Evolutionary conservation across 2,329 filamentous ascomycete species (phyloP).

Genomic region (Sphaceloma murrayae): DNA sequence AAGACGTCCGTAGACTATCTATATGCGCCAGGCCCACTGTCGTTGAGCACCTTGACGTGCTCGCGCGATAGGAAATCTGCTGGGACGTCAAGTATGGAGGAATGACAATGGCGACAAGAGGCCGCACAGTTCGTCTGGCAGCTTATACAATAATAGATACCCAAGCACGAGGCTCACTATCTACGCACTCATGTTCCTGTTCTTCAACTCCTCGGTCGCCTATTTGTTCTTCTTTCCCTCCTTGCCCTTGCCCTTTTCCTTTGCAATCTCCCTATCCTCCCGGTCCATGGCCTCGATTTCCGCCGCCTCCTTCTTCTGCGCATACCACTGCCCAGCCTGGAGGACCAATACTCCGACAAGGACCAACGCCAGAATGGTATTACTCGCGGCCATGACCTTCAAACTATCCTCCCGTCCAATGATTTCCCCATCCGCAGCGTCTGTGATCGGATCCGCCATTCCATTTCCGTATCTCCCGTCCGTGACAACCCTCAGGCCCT

Average conservation of each 20-base stretch:
- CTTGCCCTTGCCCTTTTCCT: constrained; percentile 35
- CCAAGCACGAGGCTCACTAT: constrained; percentile 8
- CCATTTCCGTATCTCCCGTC: constrained; percentile 54
- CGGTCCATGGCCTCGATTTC: constrained; percentile 59
- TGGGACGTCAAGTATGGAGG: background rate
- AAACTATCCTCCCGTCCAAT: constrained; percentile 81
- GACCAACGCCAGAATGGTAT: constrained; percentile 90
- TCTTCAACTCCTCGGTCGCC: background rate
- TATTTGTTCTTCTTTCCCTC: constrained; percentile 22
- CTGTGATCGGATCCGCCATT: constrained; percentile 28
- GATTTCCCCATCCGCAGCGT: constrained; percentile 49
- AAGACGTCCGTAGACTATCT: too few relatives aligned
- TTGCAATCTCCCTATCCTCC: constrained; percentile 36
- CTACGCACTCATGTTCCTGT: constrained; percentile 3
- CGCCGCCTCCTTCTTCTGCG: constrained; percentile 81
- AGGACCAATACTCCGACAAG: constrained; percentile 83
- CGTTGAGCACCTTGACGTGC: background rate
- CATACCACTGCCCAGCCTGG: constrained; percentile 98
- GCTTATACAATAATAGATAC: constrained; percentile 12
- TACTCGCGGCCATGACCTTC: constrained; percentile 83
- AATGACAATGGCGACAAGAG: background rate
- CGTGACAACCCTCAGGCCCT: constrained; percentile 77
- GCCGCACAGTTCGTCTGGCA: background rate
- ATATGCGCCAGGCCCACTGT: too few relatives aligned
- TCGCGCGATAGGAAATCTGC: background rate